Conservation (phyloP, 306 rosid species). For the Malus sieversii region DNA sequence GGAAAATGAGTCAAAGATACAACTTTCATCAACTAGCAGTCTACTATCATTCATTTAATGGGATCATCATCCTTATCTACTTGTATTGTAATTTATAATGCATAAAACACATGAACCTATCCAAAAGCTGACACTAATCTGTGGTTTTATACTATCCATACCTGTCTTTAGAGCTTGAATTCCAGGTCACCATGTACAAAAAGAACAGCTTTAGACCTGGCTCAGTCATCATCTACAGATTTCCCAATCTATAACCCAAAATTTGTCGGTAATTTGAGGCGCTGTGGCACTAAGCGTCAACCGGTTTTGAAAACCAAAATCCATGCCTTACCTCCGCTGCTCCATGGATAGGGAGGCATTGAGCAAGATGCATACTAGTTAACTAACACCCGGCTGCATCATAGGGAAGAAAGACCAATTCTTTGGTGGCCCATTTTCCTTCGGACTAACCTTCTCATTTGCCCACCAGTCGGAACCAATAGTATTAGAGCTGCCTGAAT, state of each 20-base stretch:
- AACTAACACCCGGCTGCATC: constrained; percentile 58
- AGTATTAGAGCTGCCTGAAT: constrained; percentile 35
- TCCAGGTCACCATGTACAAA: constrained; percentile 10
- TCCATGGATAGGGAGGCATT: constrained; percentile 18
- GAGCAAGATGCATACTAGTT: constrained; percentile 16
- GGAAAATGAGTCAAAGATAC: background rate
- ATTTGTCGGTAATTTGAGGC: constrained; percentile 26
- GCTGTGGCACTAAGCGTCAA: background rate
- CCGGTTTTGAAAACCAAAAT: background rate
- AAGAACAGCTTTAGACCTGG: constrained; percentile 7
- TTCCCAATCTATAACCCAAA: background rate
- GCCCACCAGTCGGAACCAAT: constrained; percentile 84
- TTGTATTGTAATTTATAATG: background rate
- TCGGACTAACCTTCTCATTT: constrained; percentile 60
- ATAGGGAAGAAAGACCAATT: constrained; percentile 84
- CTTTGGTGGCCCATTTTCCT: constrained; percentile 38
- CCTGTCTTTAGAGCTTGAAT: background rate
- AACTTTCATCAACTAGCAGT: background rate
- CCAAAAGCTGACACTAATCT: background rate
- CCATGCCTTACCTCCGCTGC: background rate
- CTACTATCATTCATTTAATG: background rate
- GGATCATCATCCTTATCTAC: background rate
- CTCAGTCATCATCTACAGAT: background rate
- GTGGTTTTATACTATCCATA: background rate
- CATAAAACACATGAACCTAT: background rate